A percentile compares a stretch with the other conserved stretches of the same genome.
phyloP scores from a whole-genome alignment of 129 eudicot genomes.

The Solidago caesia region DNA sequence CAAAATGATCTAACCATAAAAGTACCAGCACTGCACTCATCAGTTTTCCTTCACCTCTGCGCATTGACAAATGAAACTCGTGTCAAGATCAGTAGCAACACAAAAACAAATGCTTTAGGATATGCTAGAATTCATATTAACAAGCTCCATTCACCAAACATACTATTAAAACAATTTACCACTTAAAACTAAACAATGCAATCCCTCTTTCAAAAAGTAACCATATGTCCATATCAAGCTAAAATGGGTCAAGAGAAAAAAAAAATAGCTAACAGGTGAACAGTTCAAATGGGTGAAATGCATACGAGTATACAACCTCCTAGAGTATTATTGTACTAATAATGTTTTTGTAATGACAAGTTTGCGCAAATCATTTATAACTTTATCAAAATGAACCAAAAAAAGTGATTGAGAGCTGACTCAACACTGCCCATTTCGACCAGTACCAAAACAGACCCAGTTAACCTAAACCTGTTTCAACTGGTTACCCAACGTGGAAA shows the following conservation, averaged over 20 bases:
- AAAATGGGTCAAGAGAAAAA: background rate
- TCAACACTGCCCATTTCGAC: background rate
- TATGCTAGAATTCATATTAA: too few species aligned
- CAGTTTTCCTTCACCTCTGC: too few species aligned
- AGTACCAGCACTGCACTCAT: too few species aligned
- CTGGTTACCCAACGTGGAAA: background rate
- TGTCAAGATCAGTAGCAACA: too few species aligned
- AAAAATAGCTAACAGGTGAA: background rate
- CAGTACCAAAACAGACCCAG: background rate
- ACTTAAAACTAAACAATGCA: background rate
- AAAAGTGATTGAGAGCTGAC: background rate
- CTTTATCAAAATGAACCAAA: background rate
- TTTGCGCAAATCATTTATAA: background rate
- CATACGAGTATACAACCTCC: background rate
- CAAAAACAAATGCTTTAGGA: too few species aligned
- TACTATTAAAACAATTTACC: background rate
- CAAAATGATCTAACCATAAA: too few species aligned
- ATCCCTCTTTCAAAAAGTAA: too few species aligned
- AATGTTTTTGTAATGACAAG: background rate
- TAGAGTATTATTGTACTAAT: background rate
- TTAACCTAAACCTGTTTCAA: background rate
- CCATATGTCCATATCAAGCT: too few species aligned
- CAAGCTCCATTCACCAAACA: too few species aligned
- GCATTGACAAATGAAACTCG: too few species aligned
- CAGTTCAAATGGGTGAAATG: background rate